Evolutionary conservation across 441 rosid genomes (phyloP).

Genomic region (Kokia cookei): DNA sequence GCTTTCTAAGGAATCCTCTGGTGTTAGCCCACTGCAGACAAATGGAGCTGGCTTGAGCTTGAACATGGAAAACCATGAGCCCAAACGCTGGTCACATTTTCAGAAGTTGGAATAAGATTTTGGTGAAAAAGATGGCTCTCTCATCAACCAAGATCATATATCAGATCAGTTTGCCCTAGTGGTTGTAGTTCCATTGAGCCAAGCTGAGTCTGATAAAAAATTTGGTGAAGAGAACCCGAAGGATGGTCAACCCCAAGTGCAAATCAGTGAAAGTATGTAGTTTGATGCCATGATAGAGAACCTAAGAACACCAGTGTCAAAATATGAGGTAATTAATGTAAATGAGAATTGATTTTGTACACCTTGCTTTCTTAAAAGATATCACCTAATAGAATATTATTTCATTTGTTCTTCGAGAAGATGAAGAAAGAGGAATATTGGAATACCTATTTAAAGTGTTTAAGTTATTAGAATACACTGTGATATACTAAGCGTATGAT

Average conservation of each 20-base stretch:
- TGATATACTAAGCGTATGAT: too few relatives aligned
- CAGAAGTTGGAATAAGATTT: constrained; percentile 67
- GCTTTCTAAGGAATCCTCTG: constrained; percentile 38
- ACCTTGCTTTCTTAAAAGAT: not conserved
- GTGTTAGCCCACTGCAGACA: constrained; percentile 33
- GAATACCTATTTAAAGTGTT: too few relatives aligned
- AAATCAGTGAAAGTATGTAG: constrained; percentile 52
- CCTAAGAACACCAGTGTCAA: constrained; percentile 40
- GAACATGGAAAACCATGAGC: constrained; percentile 71
- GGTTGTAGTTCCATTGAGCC: constrained; percentile 30
- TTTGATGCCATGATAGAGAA: constrained; percentile 59
- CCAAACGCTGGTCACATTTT: constrained; percentile 83
- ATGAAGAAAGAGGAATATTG: constrained; percentile 35
- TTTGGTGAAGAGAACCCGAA: constrained; percentile 28
- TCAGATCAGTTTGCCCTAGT: constrained; percentile 29
- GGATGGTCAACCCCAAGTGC: constrained; percentile 29
- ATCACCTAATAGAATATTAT: constrained; percentile 13
- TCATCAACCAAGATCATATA: constrained; percentile 63
- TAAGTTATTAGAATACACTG: too few relatives aligned
- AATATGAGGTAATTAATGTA: constrained; percentile 51
- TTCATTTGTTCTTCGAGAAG: constrained; percentile 43
- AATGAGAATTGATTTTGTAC: constrained; percentile 16
- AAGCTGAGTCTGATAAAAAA: constrained; percentile 31
- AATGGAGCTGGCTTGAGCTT: constrained; percentile 76
- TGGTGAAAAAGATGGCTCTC: constrained; percentile 46